Conservation (phyloP, 2,329 filamentous ascomycete genomes). For the Claviceps arundinis region DNA sequence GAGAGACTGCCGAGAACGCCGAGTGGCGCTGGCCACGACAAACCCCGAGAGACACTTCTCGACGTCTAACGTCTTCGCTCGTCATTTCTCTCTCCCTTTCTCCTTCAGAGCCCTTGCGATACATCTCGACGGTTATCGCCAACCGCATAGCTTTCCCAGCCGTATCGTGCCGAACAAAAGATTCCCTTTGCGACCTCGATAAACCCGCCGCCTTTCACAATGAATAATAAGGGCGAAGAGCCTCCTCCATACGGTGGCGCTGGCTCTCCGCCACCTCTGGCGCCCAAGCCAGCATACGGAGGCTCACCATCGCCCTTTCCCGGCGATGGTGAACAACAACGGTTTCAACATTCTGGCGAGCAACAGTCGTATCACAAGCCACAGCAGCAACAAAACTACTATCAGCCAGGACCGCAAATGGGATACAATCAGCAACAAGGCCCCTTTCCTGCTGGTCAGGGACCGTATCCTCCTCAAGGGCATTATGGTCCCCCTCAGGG, state of each 20-base stretch:
- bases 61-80: background rate
- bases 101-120: background rate
- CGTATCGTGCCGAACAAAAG: background rate
- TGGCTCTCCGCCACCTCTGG: slow-evolving; percentile 15
- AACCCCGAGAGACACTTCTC: background rate
- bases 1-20: slow-evolving; percentile 2
- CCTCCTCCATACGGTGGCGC: slow-evolving; percentile 33
- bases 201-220: slow-evolving; percentile 11
- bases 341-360: slow-evolving; percentile 13
- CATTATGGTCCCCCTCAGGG: slow-evolving; percentile 23
- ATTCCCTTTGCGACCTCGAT: background rate
- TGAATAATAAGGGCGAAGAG: slow-evolving; percentile 34
- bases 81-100: background rate
- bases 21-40: background rate
- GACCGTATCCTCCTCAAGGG: slow-evolving; percentile 19
- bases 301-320: slow-evolving; percentile 11
- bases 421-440: slow-evolving; percentile 28
- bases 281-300: slow-evolving; percentile 31
- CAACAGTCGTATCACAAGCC: slow-evolving; percentile 14
- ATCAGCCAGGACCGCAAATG: slow-evolving; percentile 29
- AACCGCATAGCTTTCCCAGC: background rate
- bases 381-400: slow-evolving; percentile 21
- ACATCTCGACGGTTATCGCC: background rate
- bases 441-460: slow-evolving; percentile 20
- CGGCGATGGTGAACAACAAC: slow-evolving; percentile 8